Evolutionary conservation across 192 early-diverging fungal species (phyloP).

Genomic region (Backusella australiensis): DNA sequence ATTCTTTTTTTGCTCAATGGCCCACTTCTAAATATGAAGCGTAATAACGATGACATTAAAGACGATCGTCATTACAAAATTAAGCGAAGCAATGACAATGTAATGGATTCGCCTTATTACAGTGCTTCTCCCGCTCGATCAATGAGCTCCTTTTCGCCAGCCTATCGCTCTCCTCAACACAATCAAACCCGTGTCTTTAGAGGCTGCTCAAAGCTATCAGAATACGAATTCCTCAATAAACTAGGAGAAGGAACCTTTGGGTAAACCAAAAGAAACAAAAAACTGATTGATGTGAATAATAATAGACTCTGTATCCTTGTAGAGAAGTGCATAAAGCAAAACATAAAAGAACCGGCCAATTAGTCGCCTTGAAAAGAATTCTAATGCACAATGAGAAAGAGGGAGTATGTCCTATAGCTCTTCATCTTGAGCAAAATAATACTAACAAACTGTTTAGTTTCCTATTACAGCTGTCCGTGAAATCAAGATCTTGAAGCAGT

Average conservation of each 20-base stretch:
- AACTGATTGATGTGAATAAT: background rate
- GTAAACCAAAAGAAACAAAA: slow-evolving; percentile 36
- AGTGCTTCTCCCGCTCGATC: slow-evolving; percentile 7
- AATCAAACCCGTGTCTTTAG: slow-evolving; percentile 28
- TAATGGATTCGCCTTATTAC: background rate
- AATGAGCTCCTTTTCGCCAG: slow-evolving; percentile 14
- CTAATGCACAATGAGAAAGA: slow-evolving; percentile 96
- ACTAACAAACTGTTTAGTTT: slow-evolving; percentile 33
- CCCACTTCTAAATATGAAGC: background rate
- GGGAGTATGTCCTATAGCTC: slow-evolving; percentile 35
- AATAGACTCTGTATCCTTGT: background rate
- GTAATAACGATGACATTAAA: slow-evolving; percentile 6
- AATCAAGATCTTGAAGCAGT: slow-evolving; percentile 89
- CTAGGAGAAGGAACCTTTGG: slow-evolving; percentile 98
- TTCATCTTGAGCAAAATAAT: background rate
- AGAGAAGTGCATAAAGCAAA: slow-evolving; percentile 90
- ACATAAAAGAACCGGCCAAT: slow-evolving; percentile 61
- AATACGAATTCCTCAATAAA: slow-evolving; percentile 83
- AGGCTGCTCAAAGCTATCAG: slow-evolving; percentile 74
- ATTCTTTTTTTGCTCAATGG: background rate
- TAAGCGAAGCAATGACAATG: background rate
- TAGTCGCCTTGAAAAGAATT: slow-evolving; percentile 91
- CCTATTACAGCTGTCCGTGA: slow-evolving; percentile 97
- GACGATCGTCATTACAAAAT: background rate
- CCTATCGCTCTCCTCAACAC: background rate